Evolutionary conservation across 805 yeast species (phyloP).

Genomic region (Candida schatavii): DNA sequence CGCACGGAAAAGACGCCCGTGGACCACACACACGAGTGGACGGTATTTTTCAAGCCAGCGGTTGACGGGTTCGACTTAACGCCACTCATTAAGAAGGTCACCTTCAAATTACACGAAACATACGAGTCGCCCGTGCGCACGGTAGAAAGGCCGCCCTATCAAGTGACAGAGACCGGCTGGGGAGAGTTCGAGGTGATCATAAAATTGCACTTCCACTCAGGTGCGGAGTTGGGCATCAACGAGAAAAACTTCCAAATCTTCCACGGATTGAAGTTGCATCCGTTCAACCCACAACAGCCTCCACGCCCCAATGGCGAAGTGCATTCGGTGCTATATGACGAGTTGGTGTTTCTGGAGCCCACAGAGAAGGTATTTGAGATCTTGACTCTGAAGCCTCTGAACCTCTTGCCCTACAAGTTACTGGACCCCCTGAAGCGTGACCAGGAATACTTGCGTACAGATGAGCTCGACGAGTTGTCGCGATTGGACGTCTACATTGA

Average conservation of each 20-base stretch:
- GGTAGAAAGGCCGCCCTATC: constrained; percentile 87
- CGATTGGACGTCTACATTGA: constrained; percentile 37
- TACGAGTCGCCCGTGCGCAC: constrained; percentile 84
- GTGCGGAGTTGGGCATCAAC: constrained; percentile 56
- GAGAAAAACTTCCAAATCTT: constrained; percentile 85
- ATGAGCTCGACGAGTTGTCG: constrained; percentile 40
- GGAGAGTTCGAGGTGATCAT: constrained; percentile 96
- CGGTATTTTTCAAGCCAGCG: constrained; percentile 82
- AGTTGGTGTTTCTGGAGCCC: constrained; percentile 92
- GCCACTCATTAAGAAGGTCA: constrained; percentile 82
- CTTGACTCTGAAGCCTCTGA: constrained; percentile 68
- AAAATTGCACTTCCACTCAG: constrained; percentile 81
- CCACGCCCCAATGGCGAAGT: constrained; percentile 41
- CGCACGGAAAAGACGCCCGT: constrained; percentile 49
- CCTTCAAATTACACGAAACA: constrained; percentile 93
- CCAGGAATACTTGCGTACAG: constrained; percentile 39
- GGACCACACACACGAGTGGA: constrained; percentile 96
- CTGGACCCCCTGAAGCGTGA: constrained; percentile 34
- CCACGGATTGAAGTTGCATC: constrained; percentile 90
- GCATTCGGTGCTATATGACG: constrained; percentile 66
- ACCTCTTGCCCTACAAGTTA: constrained; percentile 40
- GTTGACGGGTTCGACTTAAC: constrained; percentile 69
- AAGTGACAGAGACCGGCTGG: constrained; percentile 98
- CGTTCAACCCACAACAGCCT: constrained; percentile 54
- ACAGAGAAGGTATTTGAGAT: constrained; percentile 83